Evolutionary conservation across 768 basidiomycete genomes (phyloP).

Genomic region (Suillus luteus): DNA sequence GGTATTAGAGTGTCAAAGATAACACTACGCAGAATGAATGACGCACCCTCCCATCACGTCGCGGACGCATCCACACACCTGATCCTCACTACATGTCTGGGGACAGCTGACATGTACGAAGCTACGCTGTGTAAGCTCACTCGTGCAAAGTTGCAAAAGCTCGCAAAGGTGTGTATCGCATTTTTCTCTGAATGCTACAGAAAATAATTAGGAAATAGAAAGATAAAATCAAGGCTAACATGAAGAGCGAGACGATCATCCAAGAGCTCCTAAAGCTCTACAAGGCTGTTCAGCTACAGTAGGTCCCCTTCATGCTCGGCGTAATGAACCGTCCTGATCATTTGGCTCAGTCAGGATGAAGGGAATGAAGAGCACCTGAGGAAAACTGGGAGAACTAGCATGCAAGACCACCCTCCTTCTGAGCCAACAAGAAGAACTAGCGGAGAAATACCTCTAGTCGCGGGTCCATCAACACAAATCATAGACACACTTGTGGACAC

Average conservation of each 20-base stretch:
- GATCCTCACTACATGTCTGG: not conserved
- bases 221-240: no score
- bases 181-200: no score
- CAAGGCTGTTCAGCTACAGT: no score
- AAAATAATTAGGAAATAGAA: no score
- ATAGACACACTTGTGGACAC: conserved; percentile 20
- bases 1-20: no score
- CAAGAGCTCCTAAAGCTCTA: no score
- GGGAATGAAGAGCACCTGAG: conserved; percentile 16
- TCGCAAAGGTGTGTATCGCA: no score
- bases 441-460: not conserved
- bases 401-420: not conserved
- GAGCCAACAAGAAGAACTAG: conserved; percentile 3
- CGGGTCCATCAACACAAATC: conserved; percentile 12
- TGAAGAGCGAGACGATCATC: no score
- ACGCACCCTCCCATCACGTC: not conserved
- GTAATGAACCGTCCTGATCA: conserved; percentile 3
- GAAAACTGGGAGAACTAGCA: conserved; percentile 13
- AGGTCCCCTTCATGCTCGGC: no score
- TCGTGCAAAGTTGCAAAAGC: no score
- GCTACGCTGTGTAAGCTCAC: conserved; percentile 26
- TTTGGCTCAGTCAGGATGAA: conserved; percentile 16
- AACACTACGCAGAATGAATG: no score
- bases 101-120: conserved; percentile 14
- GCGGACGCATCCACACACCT: not conserved